A percentile compares a stretch with the other conserved stretches of the same genome.
These are phyloP conservation scores for Aspergillus chevalieri DNA, from an alignment of 2,329 filamentous ascomycete genomes.

Conservation along the genomic window DNA sequence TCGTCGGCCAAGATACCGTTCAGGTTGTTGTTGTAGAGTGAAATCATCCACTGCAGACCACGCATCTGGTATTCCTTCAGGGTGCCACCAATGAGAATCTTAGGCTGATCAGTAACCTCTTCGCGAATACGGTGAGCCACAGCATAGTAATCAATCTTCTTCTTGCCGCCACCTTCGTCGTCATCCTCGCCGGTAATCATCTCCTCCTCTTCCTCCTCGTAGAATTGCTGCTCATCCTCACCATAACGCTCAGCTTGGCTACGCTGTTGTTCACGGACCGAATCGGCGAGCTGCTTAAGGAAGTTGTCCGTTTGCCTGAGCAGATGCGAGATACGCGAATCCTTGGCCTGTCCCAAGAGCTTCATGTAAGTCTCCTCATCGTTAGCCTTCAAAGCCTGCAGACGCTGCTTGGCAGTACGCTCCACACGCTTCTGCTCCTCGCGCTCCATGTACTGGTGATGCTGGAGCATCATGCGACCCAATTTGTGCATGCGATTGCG, in stretches of 20 bases:
- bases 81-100: slow-evolving; percentile 80
- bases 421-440: slow-evolving; percentile 99
- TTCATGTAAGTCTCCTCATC: slow-evolving; percentile 99
- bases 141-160: slow-evolving; percentile 97
- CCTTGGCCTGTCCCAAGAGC: slow-evolving; percentile 94
- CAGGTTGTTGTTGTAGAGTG: slow-evolving; percentile 98
- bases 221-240: slow-evolving; percentile 50
- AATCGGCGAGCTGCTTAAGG: slow-evolving; percentile 88
- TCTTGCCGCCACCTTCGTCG: slow-evolving; percentile 54
- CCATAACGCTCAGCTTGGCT: slow-evolving; percentile 74
- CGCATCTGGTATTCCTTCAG: slow-evolving; percentile 98
- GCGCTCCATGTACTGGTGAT: slow-evolving; percentile 96
- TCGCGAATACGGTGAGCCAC: slow-evolving; percentile 95
- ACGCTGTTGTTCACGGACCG: slow-evolving; percentile 89
- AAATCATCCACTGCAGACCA: slow-evolving; percentile 99
- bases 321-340: slow-evolving; percentile 96
- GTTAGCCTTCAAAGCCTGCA: slow-evolving; percentile 96
- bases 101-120: slow-evolving; percentile 75
- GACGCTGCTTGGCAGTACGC: slow-evolving; percentile 96
- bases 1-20: slow-evolving; percentile 98
- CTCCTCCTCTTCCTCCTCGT: slow-evolving; percentile 61
- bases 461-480: slow-evolving; percentile 77
- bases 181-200: slow-evolving; percentile 61
- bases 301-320: slow-evolving; percentile 97
- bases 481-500: slow-evolving; percentile 75